These are phyloP conservation scores for Hura crepitans DNA, from an alignment of 441 rosid species.

Conservation along the genomic window DNA sequence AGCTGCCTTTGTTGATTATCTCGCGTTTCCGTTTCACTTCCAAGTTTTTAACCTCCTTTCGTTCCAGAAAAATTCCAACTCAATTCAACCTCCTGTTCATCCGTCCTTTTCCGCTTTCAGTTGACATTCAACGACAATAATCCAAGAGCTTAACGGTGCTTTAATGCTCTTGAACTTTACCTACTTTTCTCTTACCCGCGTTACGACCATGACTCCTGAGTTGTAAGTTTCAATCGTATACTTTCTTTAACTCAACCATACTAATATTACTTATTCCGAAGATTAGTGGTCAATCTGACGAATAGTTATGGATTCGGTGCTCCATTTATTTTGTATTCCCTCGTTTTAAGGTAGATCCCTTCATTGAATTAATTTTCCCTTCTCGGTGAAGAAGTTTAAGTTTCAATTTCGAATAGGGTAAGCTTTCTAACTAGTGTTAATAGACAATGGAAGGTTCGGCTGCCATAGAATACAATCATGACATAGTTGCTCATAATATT, in stretches of 20 bases:
- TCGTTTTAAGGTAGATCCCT: background rate
- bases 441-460: background rate
- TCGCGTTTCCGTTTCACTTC: background rate
- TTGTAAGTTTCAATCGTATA: conserved; percentile 4
- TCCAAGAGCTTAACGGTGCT: background rate
- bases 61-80: too few species aligned
- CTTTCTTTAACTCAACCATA: background rate
- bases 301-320: background rate
- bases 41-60: background rate
- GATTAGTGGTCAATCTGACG: background rate
- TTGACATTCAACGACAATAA: background rate
- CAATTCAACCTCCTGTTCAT: background rate
- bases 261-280: too few species aligned
- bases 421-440: background rate
- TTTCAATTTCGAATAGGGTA: background rate
- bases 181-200: background rate
- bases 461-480: background rate
- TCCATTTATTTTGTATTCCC: background rate
- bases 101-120: conserved; percentile 5
- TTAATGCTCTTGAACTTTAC: conserved; percentile 9
- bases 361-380: background rate
- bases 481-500: background rate
- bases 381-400: background rate
- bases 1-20: background rate
- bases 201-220: conserved; percentile 16